Evolutionary conservation across 2,329 filamentous ascomycete genomes (phyloP), one percentile per base, ranked within the genome.

Genomic region (Chaetomium sp.): DNA sequence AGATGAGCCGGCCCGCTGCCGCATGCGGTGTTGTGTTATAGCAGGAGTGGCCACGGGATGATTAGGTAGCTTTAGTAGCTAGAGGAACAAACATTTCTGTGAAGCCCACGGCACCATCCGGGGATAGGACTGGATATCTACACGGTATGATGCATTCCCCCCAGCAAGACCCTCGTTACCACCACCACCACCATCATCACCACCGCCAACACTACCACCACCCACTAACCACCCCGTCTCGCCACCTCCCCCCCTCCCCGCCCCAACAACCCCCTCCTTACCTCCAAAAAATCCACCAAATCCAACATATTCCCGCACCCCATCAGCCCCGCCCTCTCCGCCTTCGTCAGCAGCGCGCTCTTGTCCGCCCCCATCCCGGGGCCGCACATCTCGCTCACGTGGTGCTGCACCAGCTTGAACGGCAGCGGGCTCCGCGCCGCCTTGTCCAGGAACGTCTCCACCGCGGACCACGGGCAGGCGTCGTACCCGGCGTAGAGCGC

Each of bases 311-410:
- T 82, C 12, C 74, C 76, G 67, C 83, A 78, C 57, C 75, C 79
- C 62, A 82, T 79, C 71, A 90, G 74, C 33, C 75, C 75, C 19
- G 74, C 74, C 66, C 87, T 78, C 73, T 89, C 85, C 72, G 80
- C 81, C 72, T 83, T 87, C n/a, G 72, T 80, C 66, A 89, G 74
- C 71, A 89, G 77, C 5, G 81, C 74, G 1, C 73, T 74, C 75
- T 85, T 85, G 71, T 84, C 79, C 13, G 79, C 72, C 0, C 82
- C 81, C 75, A 86, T 82, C 19, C 85, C 85, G 4, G 85, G 83
- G 1, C 79, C 81, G 68, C 81, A 84, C 88, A 91, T 91, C 77
- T 91, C 87, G 63, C 80, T 81, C 31, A 91, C 73, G 73, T 91
- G 89, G 73, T 91, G 88, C 63, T 87, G 78, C 5, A 84, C 82